phyloP scores from a whole-genome alignment of 164 flowering plant genomes.

The Vitis rotundifolia region DNA sequence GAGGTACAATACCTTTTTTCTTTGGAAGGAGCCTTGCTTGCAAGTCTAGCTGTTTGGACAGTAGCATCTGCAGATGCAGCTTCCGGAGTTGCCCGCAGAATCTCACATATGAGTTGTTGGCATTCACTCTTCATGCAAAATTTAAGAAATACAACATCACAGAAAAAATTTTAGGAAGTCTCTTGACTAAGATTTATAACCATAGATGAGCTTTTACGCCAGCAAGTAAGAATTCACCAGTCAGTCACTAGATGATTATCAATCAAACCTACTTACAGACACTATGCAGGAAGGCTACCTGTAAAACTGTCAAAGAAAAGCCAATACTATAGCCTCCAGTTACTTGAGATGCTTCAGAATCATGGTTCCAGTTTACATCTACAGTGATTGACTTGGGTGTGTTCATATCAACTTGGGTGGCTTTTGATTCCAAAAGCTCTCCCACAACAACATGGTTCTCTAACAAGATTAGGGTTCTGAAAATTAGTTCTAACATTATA shows the following conservation, averaged over 20 bases:
- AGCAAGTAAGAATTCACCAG: neutral
- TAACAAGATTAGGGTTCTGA: conserved; percentile 23
- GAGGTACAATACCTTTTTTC: conserved; percentile 66
- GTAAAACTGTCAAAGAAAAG: conserved; percentile 87
- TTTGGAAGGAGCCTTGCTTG: conserved; percentile 78
- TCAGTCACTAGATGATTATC: neutral
- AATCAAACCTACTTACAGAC: neutral
- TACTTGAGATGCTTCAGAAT: conserved; percentile 78
- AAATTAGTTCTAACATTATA: conserved; percentile 2
- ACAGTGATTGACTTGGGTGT: conserved; percentile 63
- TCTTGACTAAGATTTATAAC: no score
- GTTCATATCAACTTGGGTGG: conserved; percentile 55
- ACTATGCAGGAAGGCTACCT: conserved; percentile 46
- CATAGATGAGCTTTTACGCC: no score
- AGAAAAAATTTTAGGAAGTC: neutral
- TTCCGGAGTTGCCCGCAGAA: conserved; percentile 98
- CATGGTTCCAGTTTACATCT: conserved; percentile 74
- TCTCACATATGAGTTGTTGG: conserved; percentile 99
- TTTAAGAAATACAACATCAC: neutral
- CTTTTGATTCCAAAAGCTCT: conserved; percentile 82
- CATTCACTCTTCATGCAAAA: conserved; percentile 76
- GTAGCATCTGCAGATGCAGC: conserved; percentile 99
- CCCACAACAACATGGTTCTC: conserved; percentile 98
- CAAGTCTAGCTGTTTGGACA: conserved; percentile 94
- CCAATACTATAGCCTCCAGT: conserved; percentile 96